Conservation (phyloP, 345 rosid species). For the Erodium maritimum region DNA sequence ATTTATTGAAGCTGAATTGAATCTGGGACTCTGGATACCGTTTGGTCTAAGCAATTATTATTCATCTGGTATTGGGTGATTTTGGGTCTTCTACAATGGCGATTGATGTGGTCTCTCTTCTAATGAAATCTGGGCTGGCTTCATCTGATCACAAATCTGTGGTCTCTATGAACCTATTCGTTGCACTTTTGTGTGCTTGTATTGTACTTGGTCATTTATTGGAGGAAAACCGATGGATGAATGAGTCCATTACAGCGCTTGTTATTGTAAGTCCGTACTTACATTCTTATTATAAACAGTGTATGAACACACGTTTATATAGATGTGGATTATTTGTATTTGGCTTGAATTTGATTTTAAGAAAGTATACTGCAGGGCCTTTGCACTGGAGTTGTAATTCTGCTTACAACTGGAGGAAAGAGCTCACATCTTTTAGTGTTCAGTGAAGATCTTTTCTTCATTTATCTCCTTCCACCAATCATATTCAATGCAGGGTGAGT, state of each 20-base stretch:
- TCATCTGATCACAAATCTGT: conserved; percentile 65
- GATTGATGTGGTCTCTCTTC: conserved; percentile 17
- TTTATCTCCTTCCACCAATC: conserved; percentile 95
- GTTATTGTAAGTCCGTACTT: conserved; percentile 43
- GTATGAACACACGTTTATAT: background rate
- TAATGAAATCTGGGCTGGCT: conserved; percentile 19
- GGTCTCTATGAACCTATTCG: conserved; percentile 80
- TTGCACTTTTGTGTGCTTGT: conserved; percentile 74
- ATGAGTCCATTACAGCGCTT: conserved; percentile 92
- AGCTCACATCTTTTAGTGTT: conserved; percentile 78
- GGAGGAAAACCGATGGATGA: conserved; percentile 79
- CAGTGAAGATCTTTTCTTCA: conserved; percentile 94
- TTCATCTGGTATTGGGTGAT: background rate
- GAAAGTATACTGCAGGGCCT: conserved; percentile 44
- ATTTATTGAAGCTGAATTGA: background rate
- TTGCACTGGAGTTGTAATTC: conserved; percentile 74
- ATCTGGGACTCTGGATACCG: background rate
- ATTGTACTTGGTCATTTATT: conserved; percentile 81
- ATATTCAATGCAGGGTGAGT: conserved; percentile 94
- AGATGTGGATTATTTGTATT: background rate
- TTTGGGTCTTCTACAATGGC: conserved; percentile 21
- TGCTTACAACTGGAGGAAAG: conserved; percentile 65
- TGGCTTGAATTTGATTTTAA: background rate
- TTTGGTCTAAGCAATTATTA: too few relatives aligned
- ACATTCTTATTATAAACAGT: too few relatives aligned